Conservation (phyloP, 2,329 filamentous ascomycete species). For the Aspergillus carbonarius region DNA sequence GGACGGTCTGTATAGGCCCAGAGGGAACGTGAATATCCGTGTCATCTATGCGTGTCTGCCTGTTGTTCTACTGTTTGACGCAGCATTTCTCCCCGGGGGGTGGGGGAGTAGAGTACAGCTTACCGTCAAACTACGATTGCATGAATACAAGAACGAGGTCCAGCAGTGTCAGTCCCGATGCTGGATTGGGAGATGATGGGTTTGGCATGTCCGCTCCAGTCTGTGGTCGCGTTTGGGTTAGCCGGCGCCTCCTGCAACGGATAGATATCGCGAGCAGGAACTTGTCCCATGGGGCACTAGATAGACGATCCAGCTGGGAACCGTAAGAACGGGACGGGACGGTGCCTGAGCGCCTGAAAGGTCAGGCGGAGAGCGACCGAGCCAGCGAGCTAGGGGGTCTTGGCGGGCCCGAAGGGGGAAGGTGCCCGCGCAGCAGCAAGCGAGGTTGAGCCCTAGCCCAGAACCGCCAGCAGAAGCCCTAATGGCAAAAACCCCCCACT, state of each 20-base stretch:
- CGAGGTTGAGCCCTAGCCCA: constrained; percentile 44
- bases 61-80: constrained; percentile 1
- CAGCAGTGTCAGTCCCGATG: background rate
- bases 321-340: no score
- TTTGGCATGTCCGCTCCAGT: background rate
- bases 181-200: background rate
- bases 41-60: background rate
- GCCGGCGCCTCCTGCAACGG: no score
- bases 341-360: background rate
- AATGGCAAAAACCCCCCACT: constrained; percentile 41
- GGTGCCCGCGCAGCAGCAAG: constrained; percentile 28
- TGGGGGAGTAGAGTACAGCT: background rate
- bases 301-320: no score
- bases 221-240: background rate
- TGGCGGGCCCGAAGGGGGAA: constrained; percentile 21
- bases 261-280: no score
- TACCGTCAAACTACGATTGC: background rate
- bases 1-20: background rate
- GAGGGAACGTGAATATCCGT: background rate
- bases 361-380: background rate
- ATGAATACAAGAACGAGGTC: background rate
- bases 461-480: constrained; percentile 34
- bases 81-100: background rate
- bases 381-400: constrained; percentile 11
- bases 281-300: no score